phyloP scores from a whole-genome alignment of 1,139 yeast species.

The Arxiozyma slooffiae region DNA sequence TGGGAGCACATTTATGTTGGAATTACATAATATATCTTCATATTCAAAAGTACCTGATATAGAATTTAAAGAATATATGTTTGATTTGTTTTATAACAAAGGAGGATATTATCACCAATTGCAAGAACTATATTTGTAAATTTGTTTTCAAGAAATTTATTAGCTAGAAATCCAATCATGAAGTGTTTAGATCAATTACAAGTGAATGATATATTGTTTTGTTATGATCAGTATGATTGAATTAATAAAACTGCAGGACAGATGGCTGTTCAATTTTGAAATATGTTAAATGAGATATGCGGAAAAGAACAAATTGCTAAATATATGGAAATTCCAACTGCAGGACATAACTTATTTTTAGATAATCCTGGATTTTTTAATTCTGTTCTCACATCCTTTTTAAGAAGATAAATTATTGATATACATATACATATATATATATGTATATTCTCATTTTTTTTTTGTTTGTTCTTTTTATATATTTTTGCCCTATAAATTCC shows the following conservation, averaged over 20 bases:
- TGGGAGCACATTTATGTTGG: constrained; percentile 48
- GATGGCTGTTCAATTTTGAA: constrained; percentile 36
- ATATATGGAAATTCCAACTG: constrained; percentile 40
- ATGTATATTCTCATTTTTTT: too few species aligned
- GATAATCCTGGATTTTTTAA: constrained; percentile 65
- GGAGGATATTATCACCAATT: constrained; percentile 17
- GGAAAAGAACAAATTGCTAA: constrained; percentile 22
- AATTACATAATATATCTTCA: constrained; percentile 38
- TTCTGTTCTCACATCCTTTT: constrained; percentile 37
- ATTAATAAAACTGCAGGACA: constrained; percentile 72
- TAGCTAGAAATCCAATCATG: constrained; percentile 61
- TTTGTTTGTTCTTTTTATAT: too few species aligned
- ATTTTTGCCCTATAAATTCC: too few species aligned
- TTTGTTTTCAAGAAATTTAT: constrained; percentile 32
- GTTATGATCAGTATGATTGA: constrained; percentile 79
- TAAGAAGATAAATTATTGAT: constrained; percentile 12
- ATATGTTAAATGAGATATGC: constrained; percentile 10
- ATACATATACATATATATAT: too few species aligned
- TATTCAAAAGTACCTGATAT: constrained; percentile 38
- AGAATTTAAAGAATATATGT: constrained; percentile 19
- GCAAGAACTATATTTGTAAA: constrained; percentile 47
- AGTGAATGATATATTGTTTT: constrained; percentile 42
- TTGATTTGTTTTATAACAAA: constrained; percentile 19
- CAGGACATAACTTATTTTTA: constrained; percentile 72
- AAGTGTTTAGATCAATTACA: constrained; percentile 45